Base-by-base conservation (phyloP, 495 filamentous ascomycete genomes). In the Aspergillus biplanus region DNA sequence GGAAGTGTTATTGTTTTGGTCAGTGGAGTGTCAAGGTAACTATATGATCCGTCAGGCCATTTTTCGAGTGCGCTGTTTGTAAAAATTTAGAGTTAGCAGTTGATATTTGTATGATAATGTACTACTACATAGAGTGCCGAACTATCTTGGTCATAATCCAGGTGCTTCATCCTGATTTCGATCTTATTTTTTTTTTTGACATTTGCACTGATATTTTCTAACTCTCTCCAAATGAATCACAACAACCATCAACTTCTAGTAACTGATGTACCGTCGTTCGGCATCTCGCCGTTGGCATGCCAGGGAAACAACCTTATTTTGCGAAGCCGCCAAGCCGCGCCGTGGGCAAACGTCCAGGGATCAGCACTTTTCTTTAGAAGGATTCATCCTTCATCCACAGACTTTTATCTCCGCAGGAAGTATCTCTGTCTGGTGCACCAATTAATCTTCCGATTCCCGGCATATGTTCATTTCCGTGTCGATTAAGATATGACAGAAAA, bases 1-100 rank as follows among this genome's bases (percentile, higher is more conserved):
- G 95, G 93, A 18, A 94, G 91, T 74, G 89, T 91, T 42, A 81
- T 97, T 27, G 67, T 97, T 62, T 75, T 96, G 56, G 90, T 96
- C 33, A 86, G 84, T 56, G 90, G 90, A 6, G 75, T 80, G 62
- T 71, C 70, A 39, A 64, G 68, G 48, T 79, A 71, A 69, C 21
- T 27, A 27, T 27, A 48, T 21, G 31, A 48, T 34, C 3, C 21
- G 6, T 50, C 21, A 27, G 21, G 21, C 1, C 21, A 27, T 27
- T 27, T 27, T 2, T 27, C 21, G 21, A 27, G 21, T 27, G 37
- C 11, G 11, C n/a, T 39, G 16, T 32, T 56, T 7, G 32, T 13
- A 47, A 7, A 27, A n/a, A 58, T 27, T 27, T 27, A 27, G 21
- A 27, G 21, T 2, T 27, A 27, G 21, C 21, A 27, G 21, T 27